Evolutionary conservation across 306 rosid species (phyloP), one percentile per base, ranked within the genome.

Genomic region (Cajanus cajan): DNA sequence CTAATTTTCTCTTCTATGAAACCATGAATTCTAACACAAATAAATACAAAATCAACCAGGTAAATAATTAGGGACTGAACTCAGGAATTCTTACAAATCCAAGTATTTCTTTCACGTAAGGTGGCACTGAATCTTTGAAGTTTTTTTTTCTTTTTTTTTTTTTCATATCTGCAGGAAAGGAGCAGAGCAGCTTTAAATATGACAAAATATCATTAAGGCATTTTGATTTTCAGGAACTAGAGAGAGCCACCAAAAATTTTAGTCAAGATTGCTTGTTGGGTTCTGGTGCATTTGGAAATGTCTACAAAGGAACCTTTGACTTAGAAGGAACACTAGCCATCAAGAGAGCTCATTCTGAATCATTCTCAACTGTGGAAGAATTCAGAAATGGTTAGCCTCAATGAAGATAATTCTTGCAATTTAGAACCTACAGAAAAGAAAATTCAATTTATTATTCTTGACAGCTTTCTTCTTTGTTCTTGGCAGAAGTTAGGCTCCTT

Each of bases 231-330:
- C 89, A 86, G 82, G 97, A 92, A 57, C 79, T 90, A 52, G 84
- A 82, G 83, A 92, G 73, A 80, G 90, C 97, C 36, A 89, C 96
- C 40, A 81, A 88, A 50, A 89, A 85, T 59, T 94, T 94, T 78
- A 88, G 87, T 78, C 73, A 68, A 51, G 97, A 89, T 28, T 82
- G 79, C 71, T 78, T 94, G 77, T 24, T 90, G 76, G 98, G 98
- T 41, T 88, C 90, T 70, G 98, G 98, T 54, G 92, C 92, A 34
- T 89, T 90, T 83, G 96, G 92, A 64, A 88, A 84, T 79, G 94
- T 92, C 44, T 92, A 90, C 77, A 83, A 87, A 78, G 97, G 91
- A 31, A 85, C 37, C 45, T 88, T 92, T 78, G 89, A 81, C 14
- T 82, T 59, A 28, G 86, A 82, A 39, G 92, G 88, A 84, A 83